Conservation (phyloP, 2,329 filamentous ascomycete genomes). For the Aschersonia sp. region DNA sequence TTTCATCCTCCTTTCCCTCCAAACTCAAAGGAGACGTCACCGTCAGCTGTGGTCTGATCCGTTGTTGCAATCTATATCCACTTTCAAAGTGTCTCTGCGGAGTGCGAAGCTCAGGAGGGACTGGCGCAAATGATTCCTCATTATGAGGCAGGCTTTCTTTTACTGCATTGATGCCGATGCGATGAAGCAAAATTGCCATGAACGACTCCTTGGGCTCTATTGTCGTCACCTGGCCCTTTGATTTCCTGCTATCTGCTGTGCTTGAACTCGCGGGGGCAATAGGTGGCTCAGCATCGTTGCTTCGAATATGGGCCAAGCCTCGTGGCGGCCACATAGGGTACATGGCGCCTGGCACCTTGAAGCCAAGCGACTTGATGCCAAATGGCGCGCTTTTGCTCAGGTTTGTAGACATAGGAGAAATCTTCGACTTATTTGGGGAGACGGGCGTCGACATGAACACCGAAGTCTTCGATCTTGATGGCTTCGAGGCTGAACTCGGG, state of each 20-base stretch:
- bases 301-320: constrained; percentile 49
- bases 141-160: constrained; percentile 14
- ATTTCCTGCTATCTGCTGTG: constrained; percentile 22
- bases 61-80: constrained; percentile 34
- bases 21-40: constrained; percentile 8
- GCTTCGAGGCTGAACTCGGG: constrained; percentile 9
- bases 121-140: constrained; percentile 25
- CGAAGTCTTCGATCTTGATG: constrained; percentile 18
- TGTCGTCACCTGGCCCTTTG: constrained; percentile 31
- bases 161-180: constrained; percentile 13
- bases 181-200: constrained; percentile 14
- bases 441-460: constrained; percentile 39
- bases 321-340: constrained; percentile 59
- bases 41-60: constrained; percentile 31
- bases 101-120: constrained; percentile 34
- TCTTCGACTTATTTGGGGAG: constrained; percentile 29
- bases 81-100: constrained; percentile 43
- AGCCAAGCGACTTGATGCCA: constrained; percentile 25
- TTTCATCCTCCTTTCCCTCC: constrained; percentile 8
- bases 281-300: constrained; percentile 10
- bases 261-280: neutral
- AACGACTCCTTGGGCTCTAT: constrained; percentile 28
- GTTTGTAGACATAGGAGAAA: constrained; percentile 14
- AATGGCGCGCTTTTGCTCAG: constrained; percentile 20
- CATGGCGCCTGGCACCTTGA: constrained; percentile 50